phyloP scores from a whole-genome alignment of 768 basidiomycete species.

The Guyanaporus albipodus region DNA sequence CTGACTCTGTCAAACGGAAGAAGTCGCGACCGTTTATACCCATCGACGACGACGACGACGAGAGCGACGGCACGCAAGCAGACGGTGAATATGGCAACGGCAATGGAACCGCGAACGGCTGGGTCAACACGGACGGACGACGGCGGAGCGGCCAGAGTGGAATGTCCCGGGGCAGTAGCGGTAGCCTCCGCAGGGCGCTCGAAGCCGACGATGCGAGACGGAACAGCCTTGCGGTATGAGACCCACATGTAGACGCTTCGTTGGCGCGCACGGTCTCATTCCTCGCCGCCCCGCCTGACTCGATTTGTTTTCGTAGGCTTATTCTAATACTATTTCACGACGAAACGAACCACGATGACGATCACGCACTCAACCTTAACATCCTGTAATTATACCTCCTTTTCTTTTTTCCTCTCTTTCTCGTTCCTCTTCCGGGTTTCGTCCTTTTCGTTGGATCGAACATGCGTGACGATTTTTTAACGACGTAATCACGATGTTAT shows the following conservation, averaged over 20 bases:
- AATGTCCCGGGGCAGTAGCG: conserved; percentile 17
- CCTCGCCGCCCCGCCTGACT: no score
- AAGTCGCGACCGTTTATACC: conserved; percentile 48
- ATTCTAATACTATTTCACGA: conserved; percentile 37
- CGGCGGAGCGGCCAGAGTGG: conserved; percentile 37
- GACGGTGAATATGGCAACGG: conserved; percentile 58
- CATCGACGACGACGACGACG: conserved; percentile 50
- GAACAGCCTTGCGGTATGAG: conserved; percentile 66
- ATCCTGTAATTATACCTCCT: conserved; percentile 28
- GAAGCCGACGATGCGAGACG: conserved; percentile 53
- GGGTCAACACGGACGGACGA: conserved; percentile 57
- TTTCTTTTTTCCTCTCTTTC: not conserved
- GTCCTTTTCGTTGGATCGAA: conserved; percentile 3
- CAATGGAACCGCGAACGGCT: conserved; percentile 37
- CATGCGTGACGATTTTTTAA: conserved; percentile 21
- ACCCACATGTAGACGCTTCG: no score
- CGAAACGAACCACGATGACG: conserved; percentile 16
- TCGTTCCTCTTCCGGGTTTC: not conserved
- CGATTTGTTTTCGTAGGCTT: no score
- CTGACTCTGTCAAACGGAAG: conserved; percentile 42
- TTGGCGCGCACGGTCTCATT: no score
- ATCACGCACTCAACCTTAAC: conserved; percentile 12
- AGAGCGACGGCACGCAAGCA: conserved; percentile 68
- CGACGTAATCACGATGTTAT: conserved; percentile 27
- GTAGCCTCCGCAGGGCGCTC: conserved; percentile 31